phyloP scores from a whole-genome alignment of 306 rosid species.

The Rosa lucieae region DNA sequence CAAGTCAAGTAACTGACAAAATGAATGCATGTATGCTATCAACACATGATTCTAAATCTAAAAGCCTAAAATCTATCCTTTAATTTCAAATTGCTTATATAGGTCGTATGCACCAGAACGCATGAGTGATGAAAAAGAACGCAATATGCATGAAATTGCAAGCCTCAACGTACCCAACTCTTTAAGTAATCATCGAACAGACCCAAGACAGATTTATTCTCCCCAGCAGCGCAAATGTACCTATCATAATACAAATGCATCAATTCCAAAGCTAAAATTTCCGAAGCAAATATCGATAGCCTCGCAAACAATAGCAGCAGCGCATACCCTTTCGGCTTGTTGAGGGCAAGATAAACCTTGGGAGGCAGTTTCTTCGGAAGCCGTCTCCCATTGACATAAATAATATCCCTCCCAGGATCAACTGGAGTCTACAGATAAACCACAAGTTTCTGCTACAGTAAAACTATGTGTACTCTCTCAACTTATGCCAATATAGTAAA shows the following conservation, averaged over 20 bases:
- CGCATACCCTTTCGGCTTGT: constrained; percentile 96
- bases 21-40: neutral
- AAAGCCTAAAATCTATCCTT: neutral
- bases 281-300: neutral
- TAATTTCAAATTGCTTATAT: no score
- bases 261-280: neutral
- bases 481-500: neutral
- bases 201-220: constrained; percentile 66
- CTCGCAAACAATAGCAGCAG: constrained; percentile 21
- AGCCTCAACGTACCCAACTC: constrained; percentile 67
- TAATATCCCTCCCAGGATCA: constrained; percentile 81
- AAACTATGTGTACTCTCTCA: neutral
- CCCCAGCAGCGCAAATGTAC: constrained; percentile 87
- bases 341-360: constrained; percentile 85
- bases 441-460: neutral
- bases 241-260: constrained; percentile 39
- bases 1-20: neutral
- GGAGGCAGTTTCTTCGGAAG: constrained; percentile 90
- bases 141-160: neutral
- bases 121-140: neutral
- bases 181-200: constrained; percentile 71
- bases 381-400: constrained; percentile 87
- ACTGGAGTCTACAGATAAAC: constrained; percentile 63
- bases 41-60: neutral
- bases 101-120: no score